phyloP scores from a whole-genome alignment of 2,329 filamentous ascomycete species.

The Ceratocystis cacaofunesta region DNA sequence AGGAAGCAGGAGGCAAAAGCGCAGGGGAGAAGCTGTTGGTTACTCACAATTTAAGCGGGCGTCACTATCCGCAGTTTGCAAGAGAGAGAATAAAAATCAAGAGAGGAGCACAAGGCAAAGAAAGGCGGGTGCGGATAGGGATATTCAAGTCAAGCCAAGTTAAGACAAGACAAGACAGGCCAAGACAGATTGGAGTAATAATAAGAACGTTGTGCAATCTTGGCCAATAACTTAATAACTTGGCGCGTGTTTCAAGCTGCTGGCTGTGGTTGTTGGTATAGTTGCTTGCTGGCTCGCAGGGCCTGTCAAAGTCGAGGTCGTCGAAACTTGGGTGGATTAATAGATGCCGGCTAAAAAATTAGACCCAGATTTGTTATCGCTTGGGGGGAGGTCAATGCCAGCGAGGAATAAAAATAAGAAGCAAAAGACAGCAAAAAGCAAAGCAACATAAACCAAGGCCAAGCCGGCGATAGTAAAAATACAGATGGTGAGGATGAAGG shows the following conservation, averaged over 20 bases:
- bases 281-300: no score
- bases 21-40: not conserved
- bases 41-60: not conserved
- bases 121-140: not conserved
- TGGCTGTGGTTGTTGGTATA: not conserved
- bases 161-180: not conserved
- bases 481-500: not conserved
- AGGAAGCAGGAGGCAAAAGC: not conserved
- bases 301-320: no score
- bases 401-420: constrained; percentile 22
- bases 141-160: not conserved
- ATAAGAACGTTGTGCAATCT: not conserved
- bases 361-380: not conserved
- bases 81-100: not conserved
- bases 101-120: not conserved
- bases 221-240: not conserved
- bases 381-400: not conserved
- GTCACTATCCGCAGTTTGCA: not conserved
- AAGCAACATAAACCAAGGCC: not conserved
- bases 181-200: not conserved
- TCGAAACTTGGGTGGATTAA: no score
- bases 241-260: not conserved
- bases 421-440: not conserved
- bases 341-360: not conserved
- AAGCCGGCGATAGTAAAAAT: not conserved